Evolutionary conservation across 2,329 filamentous ascomycete genomes (phyloP), one percentile per base, ranked within the genome.

Genomic region (Fusarium sulawesiense): DNA sequence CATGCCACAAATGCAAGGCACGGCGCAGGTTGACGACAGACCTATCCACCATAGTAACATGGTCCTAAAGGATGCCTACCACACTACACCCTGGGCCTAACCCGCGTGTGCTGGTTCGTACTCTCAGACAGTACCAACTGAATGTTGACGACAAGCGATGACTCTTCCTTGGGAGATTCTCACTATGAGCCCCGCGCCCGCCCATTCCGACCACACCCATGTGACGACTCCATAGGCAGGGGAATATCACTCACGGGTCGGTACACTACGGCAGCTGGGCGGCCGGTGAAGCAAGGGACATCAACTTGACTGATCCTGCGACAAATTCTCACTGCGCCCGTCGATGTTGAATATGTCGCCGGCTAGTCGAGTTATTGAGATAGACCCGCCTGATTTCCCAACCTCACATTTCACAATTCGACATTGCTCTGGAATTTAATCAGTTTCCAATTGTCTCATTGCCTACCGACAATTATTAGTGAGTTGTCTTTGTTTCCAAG

Each of bases 1-100:
- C 64, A 75, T 75, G 73, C 68, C 73, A 75, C 72, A 73, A 60
- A 73, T 75, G 73, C 73, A 75, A 75, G 73, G 73, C 73, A 75
- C 73, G 63, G 56, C 64, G 73, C 73, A 73, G 65, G 72, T 66
- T 75, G 73, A 74, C 69, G 71, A 72, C 69, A 75, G 67, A 74
- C 56, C 57, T 67, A 60, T 60, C 58, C 65, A 66, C 62, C 68
- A 62, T 51, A 45, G 60, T 59, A 64, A 66, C 73, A 53, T 73
- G 56, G 59, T 47, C 45, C 51, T 50, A 50, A 67, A 66, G 68
- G 66, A 56, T 64, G 58, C 58, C 62, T 64, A 60, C 58, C 62
- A 62, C 49, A 62, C 63, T 50, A 40, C 62, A 65, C 62, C 64
- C 63, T 68, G 42, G 50, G 32, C 53, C 50, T 57, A 60, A 55